These are phyloP conservation scores for Botryobasidium botryosum DNA, from an alignment of 768 basidiomycete genomes.

Conservation along the genomic window DNA sequence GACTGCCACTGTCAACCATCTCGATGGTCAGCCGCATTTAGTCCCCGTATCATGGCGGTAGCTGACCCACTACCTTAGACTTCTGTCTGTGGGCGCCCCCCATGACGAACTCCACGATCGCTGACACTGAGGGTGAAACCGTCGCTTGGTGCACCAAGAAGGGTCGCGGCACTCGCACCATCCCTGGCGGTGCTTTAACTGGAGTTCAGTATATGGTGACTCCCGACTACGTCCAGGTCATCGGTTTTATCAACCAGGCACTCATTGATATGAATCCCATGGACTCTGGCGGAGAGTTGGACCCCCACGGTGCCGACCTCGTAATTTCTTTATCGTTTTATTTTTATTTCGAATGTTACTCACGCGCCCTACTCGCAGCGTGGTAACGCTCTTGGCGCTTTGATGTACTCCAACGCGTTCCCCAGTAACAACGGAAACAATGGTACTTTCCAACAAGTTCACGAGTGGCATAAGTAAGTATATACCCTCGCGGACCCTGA, in stretches of 20 bases:
- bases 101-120: conserved; percentile 15
- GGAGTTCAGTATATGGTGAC: conserved; percentile 55
- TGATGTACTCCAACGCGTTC: conserved; percentile 40
- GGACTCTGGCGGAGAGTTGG: conserved; percentile 41
- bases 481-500: not conserved
- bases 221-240: conserved; percentile 55
- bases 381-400: conserved; percentile 23
- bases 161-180: conserved; percentile 13
- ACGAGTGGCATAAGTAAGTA: conserved; percentile 51
- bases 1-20: conserved; percentile 46
- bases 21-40: conserved; percentile 12
- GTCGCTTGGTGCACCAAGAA: conserved; percentile 24
- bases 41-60: not conserved
- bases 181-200: conserved; percentile 28
- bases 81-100: conserved; percentile 16
- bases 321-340: too few species aligned
- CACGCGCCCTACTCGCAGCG: too few species aligned
- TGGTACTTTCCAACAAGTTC: conserved; percentile 33
- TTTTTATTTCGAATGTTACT: too few species aligned
- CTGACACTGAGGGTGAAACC: conserved; percentile 20
- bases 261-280: conserved; percentile 23
- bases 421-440: conserved; percentile 27
- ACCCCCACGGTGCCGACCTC: conserved; percentile 44
- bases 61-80: too few species aligned
- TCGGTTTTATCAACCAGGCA: conserved; percentile 33